These are phyloP conservation scores for Wickerhamomyces sydowiorum DNA, from an alignment of 805 yeast genomes.

Conservation along the genomic window DNA sequence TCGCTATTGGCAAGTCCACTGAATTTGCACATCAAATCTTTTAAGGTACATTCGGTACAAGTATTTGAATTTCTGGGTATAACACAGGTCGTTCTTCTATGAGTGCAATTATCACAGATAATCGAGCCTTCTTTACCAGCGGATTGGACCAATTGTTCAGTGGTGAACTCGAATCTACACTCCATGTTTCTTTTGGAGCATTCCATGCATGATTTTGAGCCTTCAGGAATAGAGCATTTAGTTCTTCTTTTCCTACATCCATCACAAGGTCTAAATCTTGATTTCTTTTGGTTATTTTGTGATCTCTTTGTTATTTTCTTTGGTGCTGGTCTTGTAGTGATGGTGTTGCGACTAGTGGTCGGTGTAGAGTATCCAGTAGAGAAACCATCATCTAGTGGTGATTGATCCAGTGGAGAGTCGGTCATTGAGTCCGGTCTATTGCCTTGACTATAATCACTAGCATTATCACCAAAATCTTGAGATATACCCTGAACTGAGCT, in stretches of 20 bases:
- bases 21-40: slow-evolving; percentile 21
- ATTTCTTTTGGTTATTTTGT: background rate
- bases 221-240: slow-evolving; percentile 24
- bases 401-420: background rate
- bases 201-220: slow-evolving; percentile 20
- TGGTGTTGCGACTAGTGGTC: background rate
- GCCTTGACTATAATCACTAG: no score
- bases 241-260: slow-evolving; percentile 33
- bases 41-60: slow-evolving; percentile 20
- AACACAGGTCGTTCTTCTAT: slow-evolving; percentile 20
- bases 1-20: slow-evolving; percentile 6
- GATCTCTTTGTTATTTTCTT: background rate
- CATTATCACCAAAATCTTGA: no score
- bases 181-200: slow-evolving; percentile 25
- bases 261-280: slow-evolving; percentile 31
- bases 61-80: slow-evolving; percentile 9
- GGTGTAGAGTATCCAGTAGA: background rate
- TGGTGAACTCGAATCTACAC: slow-evolving; percentile 20
- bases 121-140: background rate
- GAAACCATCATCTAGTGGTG: background rate
- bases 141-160: background rate
- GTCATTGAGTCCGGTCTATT: background rate
- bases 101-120: slow-evolving; percentile 19
- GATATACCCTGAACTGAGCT: no score
- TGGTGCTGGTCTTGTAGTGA: background rate